Evolutionary conservation across 192 early-diverging fungal species (phyloP).

Genomic region (Backusella westeae): DNA sequence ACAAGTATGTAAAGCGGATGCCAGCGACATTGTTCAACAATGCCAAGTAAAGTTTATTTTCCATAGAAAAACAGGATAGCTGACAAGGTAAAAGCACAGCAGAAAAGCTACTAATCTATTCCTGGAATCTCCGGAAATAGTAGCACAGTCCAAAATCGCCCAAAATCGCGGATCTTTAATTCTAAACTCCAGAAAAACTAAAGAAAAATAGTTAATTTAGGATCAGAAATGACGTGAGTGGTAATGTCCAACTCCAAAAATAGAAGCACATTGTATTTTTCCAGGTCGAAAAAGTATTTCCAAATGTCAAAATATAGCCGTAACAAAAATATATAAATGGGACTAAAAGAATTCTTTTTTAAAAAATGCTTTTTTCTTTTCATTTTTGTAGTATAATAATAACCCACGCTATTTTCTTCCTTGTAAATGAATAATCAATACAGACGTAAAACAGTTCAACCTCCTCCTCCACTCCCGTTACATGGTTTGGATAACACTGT

Average conservation of each 20-base stretch:
- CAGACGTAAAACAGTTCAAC: neutral
- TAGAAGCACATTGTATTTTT: neutral
- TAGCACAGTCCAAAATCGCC: neutral
- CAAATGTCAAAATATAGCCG: conserved; percentile 8
- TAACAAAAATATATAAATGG: neutral
- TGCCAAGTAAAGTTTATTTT: conserved; percentile 10
- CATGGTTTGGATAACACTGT: neutral
- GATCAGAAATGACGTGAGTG: conserved; percentile 3
- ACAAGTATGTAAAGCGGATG: neutral
- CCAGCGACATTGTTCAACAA: neutral
- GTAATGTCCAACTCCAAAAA: neutral
- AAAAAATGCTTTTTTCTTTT: neutral
- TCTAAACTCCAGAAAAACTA: neutral
- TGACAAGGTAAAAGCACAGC: neutral
- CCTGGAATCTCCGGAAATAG: neutral
- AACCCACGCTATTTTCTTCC: neutral
- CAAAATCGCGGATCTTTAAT: neutral
- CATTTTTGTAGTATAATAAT: neutral
- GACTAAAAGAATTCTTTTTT: neutral
- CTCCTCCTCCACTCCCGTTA: neutral
- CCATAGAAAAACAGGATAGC: neutral
- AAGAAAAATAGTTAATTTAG: neutral
- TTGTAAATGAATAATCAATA: neutral
- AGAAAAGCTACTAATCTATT: neutral
- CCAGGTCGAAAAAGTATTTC: neutral